Conservation (phyloP, 2,329 filamentous ascomycete genomes). For the Exophiala sideris region DNA sequence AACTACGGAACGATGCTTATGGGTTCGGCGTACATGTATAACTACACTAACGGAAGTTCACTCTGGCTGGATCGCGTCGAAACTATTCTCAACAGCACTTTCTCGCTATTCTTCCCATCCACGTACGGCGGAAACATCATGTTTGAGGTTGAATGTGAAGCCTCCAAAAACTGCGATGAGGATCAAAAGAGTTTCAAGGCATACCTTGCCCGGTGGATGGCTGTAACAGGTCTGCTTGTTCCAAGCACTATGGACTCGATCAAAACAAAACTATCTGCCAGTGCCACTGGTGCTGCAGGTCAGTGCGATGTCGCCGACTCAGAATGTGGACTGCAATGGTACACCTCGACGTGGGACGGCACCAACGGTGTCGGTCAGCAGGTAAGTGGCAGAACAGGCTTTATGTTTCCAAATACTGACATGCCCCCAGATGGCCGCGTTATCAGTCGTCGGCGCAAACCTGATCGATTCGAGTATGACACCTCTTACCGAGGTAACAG, state of each 20-base stretch:
- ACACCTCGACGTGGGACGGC: slow-evolving; percentile 35
- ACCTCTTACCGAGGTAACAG: slow-evolving; percentile 53
- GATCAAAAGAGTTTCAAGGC: slow-evolving; percentile 65
- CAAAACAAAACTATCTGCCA: slow-evolving; percentile 49
- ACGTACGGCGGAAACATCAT: slow-evolving; percentile 51
- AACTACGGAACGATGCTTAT: slow-evolving; percentile 55
- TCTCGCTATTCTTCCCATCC: slow-evolving; percentile 50
- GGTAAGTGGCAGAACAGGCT: slow-evolving; percentile 29
- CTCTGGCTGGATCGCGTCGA: slow-evolving; percentile 54
- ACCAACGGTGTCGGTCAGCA: slow-evolving; percentile 39
- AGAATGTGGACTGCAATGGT: slow-evolving; percentile 43
- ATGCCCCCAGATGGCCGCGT: slow-evolving; percentile 54
- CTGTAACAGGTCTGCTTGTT: slow-evolving; percentile 55
- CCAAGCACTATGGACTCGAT: slow-evolving; percentile 53
- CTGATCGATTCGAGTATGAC: slow-evolving; percentile 47
- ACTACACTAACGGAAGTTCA: slow-evolving; percentile 40
- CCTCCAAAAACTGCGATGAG: slow-evolving; percentile 52
- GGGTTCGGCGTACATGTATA: slow-evolving; percentile 57
- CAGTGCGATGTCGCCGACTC: slow-evolving; percentile 51
- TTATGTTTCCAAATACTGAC: slow-evolving; percentile 1
- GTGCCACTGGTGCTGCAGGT: slow-evolving; percentile 53
- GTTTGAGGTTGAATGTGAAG: slow-evolving; percentile 60
- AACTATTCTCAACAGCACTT: slow-evolving; percentile 53
- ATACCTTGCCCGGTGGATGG: slow-evolving; percentile 60
- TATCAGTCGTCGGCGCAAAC: slow-evolving; percentile 61